Evolutionary conservation across 1,284 basidiomycete species (phyloP).

Genomic region (Cronartium quercuum): DNA sequence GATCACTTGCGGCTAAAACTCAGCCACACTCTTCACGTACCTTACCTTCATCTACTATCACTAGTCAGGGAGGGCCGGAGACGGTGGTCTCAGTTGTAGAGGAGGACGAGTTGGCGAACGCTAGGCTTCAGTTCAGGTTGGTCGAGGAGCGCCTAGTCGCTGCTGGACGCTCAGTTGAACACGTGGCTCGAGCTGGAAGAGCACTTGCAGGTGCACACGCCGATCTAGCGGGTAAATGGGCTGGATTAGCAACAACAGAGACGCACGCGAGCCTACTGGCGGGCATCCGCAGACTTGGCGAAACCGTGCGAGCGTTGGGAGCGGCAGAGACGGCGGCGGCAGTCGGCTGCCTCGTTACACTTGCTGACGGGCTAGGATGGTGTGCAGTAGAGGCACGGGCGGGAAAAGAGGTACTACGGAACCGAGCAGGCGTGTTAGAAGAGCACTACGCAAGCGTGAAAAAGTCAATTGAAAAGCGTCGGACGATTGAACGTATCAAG

Average conservation of each 20-base stretch:
- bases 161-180: slow-evolving; percentile 76
- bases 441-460: slow-evolving; percentile 87
- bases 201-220: slow-evolving; percentile 37
- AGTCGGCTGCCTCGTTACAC: slow-evolving; percentile 78
- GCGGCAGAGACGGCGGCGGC: slow-evolving; percentile 22
- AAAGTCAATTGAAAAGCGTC: slow-evolving; percentile 77
- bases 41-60: slow-evolving; percentile 11
- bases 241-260: slow-evolving; percentile 81
- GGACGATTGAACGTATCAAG: slow-evolving; percentile 82
- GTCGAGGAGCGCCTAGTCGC: slow-evolving; percentile 83
- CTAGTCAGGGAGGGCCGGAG: neutral
- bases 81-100: slow-evolving; percentile 33
- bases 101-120: slow-evolving; percentile 34
- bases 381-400: slow-evolving; percentile 89
- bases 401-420: slow-evolving; percentile 58
- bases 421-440: slow-evolving; percentile 61
- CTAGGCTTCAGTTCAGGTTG: slow-evolving; percentile 30
- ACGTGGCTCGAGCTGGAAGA: slow-evolving; percentile 61
- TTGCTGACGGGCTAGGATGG: slow-evolving; percentile 85
- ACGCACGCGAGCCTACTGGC: slow-evolving; percentile 70
- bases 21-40: neutral
- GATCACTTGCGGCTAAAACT: neutral
- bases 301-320: slow-evolving; percentile 55
- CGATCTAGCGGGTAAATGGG: slow-evolving; percentile 60
- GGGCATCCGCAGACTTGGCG: slow-evolving; percentile 72